Base-by-base conservation (phyloP, 106 monocot species). In the Triglochin maritima region DNA sequence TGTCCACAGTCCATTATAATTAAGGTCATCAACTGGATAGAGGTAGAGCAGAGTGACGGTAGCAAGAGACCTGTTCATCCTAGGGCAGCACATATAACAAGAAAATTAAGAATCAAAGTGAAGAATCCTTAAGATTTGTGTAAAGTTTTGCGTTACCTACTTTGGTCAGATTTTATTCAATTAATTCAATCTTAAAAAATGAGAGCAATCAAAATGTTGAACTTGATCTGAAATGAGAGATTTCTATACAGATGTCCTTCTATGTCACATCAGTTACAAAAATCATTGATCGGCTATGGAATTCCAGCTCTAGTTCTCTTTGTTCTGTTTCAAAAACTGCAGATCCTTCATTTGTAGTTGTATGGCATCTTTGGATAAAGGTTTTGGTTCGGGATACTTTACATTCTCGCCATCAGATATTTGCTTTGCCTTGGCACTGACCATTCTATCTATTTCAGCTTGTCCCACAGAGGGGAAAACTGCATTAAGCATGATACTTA, bases 11-110 rank as follows among this genome's bases (percentile, higher is more conserved):
- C 90, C 2, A 49, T 91, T 69, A 78, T 90, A 65, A 69, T 96
- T 5, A 84, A 88, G 58, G 88, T 98, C 49, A 80, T 98, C 45
- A 98, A 98, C 73, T 98, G 96, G 96, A 60, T 98, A 11, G 91
- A 91, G 75, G 72, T 91, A 71, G 96, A 98, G 71, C 90, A 90
- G 65, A 76, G 72, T 47, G 79, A 83, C 15, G 47, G 65, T 56
- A 73, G 73, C 51, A 95, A 78, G 81, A 79, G 64, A 52, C 78
- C 69, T 9, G 72, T 69, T 64, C 91, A 98, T 74, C 86, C 96
- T 2, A 81, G 74, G 77, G 96, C 88, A 16, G 67, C 78, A 17
- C 66, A 54, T 43, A 52, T 66, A 7, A 52, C 52, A 8, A 66
- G 66, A 41, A 66, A 66, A 17, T 53, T 66, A 41, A 66, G 66